A percentile compares a stretch with the other conserved stretches of the same genome.
phyloP scores from a whole-genome alignment of 805 yeast genomes.

The Millerozyma acaciae region DNA sequence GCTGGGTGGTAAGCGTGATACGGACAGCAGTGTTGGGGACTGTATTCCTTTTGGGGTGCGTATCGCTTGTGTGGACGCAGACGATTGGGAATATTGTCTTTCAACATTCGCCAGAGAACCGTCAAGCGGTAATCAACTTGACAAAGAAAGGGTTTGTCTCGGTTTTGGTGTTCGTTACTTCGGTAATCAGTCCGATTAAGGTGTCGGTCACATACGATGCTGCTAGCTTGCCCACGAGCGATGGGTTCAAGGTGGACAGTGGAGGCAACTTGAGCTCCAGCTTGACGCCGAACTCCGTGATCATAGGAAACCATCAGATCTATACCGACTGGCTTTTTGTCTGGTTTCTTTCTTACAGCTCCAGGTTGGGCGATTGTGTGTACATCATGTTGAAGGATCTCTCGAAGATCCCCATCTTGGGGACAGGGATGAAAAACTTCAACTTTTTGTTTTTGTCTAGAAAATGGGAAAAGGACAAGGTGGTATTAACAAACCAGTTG shows the following conservation, averaged over 20 bases:
- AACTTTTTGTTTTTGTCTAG: conserved; percentile 77
- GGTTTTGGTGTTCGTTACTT: conserved; percentile 48
- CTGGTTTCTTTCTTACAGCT: conserved; percentile 81
- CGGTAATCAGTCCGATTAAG: conserved; percentile 49
- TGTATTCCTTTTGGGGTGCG: conserved; percentile 20
- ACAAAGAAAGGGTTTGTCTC: conserved; percentile 60
- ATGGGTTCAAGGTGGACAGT: conserved; percentile 26
- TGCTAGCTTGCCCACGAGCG: conserved; percentile 14
- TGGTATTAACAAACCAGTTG: conserved; percentile 52
- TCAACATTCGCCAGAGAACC: conserved; percentile 23
- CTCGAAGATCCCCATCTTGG: conserved; percentile 69
- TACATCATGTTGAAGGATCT: conserved; percentile 78
- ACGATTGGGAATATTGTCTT: conserved; percentile 30
- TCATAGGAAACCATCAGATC: conserved; percentile 89
- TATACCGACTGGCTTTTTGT: conserved; percentile 90
- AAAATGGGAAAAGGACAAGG: conserved; percentile 78
- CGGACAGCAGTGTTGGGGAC: conserved; percentile 20
- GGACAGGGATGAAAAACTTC: conserved; percentile 80
- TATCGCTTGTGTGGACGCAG: conserved; percentile 49
- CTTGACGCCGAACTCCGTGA: conserved; percentile 51
- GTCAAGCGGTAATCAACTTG: conserved; percentile 42
- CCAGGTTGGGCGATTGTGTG: conserved; percentile 59
- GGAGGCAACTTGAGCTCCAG: conserved; percentile 18
- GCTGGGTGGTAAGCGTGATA: conserved; percentile 16
- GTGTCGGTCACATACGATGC: conserved; percentile 50